phyloP scores from a whole-genome alignment of 2,329 filamentous ascomycete genomes.

The Fonsecaea erecta region DNA sequence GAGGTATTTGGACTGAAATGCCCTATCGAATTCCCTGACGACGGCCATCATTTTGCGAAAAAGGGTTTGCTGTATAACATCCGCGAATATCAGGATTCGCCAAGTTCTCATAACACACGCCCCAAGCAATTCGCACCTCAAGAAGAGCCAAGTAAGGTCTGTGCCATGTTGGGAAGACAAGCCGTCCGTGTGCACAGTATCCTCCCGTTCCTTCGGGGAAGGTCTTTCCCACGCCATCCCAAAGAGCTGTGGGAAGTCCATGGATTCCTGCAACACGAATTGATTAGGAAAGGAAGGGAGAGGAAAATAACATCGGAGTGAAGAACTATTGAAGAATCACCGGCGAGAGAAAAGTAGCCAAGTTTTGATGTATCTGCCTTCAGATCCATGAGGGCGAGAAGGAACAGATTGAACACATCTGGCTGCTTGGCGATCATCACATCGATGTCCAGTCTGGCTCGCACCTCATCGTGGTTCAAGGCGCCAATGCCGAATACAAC shows the following conservation, averaged over 20 bases:
- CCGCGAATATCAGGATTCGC: no score
- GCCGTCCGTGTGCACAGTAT: slow-evolving; percentile 76
- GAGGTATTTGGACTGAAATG: slow-evolving; percentile 54
- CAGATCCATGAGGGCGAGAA: slow-evolving; percentile 15
- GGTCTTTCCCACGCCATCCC: slow-evolving; percentile 59
- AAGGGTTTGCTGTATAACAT: slow-evolving; percentile 43
- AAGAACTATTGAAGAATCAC: slow-evolving; percentile 1
- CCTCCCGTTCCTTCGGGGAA: slow-evolving; percentile 49
- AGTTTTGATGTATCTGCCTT: slow-evolving; percentile 11
- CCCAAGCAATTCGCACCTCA: slow-evolving; percentile 45
- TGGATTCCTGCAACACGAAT: slow-evolving; percentile 66
- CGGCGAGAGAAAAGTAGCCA: slow-evolving; percentile 1
- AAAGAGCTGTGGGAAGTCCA: slow-evolving; percentile 68
- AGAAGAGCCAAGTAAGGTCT: slow-evolving; percentile 72
- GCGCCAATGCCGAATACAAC: slow-evolving; percentile 7
- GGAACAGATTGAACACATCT: slow-evolving; percentile 22
- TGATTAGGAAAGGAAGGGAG: background rate
- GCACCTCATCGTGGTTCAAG: slow-evolving; percentile 10
- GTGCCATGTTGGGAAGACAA: slow-evolving; percentile 81
- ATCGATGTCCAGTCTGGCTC: slow-evolving; percentile 6
- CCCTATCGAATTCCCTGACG: slow-evolving; percentile 47
- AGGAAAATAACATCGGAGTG: no score
- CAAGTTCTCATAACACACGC: no score
- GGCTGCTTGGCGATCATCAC: slow-evolving; percentile 15
- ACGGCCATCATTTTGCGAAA: slow-evolving; percentile 45